Percentiles rank a stretch among this genome's conserved stretches.
Evolutionary conservation across 202 grass and related monocot species (phyloP).

Genomic region (Dendrocalamus latiflorus): DNA sequence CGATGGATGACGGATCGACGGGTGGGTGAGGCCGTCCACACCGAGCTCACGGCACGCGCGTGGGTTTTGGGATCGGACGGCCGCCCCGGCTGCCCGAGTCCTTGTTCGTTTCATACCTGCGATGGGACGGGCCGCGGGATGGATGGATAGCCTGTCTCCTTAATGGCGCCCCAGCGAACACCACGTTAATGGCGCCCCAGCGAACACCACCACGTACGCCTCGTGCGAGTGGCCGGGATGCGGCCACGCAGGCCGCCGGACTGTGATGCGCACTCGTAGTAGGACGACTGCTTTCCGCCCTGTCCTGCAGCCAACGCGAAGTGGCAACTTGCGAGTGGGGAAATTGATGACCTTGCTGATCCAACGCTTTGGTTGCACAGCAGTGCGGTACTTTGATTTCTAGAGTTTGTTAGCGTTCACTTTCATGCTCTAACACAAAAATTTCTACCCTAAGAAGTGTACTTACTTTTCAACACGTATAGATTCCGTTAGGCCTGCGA

Average conservation of each 20-base stretch:
- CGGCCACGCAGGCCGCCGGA: background rate
- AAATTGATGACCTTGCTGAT: background rate
- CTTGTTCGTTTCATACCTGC: background rate
- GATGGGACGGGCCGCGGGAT: background rate
- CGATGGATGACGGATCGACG: background rate
- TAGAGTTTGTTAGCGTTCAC: background rate
- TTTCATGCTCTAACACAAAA: background rate
- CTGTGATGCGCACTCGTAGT: background rate
- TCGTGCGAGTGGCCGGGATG: background rate
- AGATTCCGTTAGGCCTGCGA: no score
- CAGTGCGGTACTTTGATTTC: background rate
- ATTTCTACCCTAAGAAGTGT: background rate
- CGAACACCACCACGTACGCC: background rate
- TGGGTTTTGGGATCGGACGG: background rate
- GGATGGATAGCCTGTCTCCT: background rate
- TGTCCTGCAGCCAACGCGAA: background rate
- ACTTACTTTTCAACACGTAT: background rate
- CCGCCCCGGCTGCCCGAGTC: background rate
- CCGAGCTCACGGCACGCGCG: background rate
- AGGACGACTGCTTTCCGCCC: background rate
- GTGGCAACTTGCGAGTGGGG: background rate
- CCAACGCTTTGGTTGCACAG: background rate
- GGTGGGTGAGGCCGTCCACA: constrained; percentile 16
- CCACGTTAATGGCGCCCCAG: background rate
- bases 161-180: constrained; percentile 14